phyloP scores from a whole-genome alignment of 2,329 filamentous ascomycete species.

The Aspergillus transmontanensis region DNA sequence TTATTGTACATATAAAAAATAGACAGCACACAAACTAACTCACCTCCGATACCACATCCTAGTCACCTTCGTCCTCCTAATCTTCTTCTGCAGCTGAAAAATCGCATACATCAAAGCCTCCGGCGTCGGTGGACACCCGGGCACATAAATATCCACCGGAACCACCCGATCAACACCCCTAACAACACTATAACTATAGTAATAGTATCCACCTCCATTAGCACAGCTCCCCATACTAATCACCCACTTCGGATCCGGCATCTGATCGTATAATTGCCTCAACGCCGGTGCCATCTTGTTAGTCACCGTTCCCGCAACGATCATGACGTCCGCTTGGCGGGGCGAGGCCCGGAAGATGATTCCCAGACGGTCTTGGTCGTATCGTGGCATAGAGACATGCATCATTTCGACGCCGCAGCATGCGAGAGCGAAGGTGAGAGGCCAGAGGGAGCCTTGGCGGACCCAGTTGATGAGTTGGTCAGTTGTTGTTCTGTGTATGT shows the following conservation, averaged over 20 bases:
- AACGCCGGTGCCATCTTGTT: conserved; percentile 96
- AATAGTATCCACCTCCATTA: conserved; percentile 85
- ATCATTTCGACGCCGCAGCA: conserved; percentile 95
- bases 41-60: conserved; percentile 64
- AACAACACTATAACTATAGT: conserved; percentile 81
- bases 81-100: conserved; percentile 80
- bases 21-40: background rate
- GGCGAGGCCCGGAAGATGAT: conserved; percentile 91
- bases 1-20: background rate
- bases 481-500: background rate
- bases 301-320: conserved; percentile 86
- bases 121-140: conserved; percentile 66
- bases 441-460: conserved; percentile 84
- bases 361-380: conserved; percentile 85
- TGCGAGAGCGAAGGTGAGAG: conserved; percentile 88
- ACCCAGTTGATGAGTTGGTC: conserved; percentile 74
- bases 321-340: conserved; percentile 89
- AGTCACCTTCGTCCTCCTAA: conserved; percentile 61
- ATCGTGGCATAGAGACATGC: conserved; percentile 86
- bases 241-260: conserved; percentile 91
- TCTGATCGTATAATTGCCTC: conserved; percentile 91
- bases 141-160: conserved; percentile 80
- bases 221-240: conserved; percentile 84
- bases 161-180: conserved; percentile 78
- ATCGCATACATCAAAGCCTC: conserved; percentile 66